Evolutionary conservation across 1,139 yeast species (phyloP).

Genomic region (Kodamaea arcana): DNA sequence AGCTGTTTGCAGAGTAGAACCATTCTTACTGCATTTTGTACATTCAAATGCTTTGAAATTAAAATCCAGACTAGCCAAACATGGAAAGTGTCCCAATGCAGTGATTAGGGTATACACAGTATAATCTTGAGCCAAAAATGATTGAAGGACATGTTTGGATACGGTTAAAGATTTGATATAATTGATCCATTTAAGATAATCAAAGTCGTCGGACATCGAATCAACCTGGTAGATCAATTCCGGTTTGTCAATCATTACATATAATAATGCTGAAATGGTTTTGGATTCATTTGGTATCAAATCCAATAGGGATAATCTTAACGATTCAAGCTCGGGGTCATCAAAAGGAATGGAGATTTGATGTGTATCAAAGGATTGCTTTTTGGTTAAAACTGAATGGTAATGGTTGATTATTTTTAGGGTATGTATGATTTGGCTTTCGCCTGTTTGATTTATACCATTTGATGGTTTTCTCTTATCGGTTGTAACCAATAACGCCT

Average conservation of each 20-base stretch:
- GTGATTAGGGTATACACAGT: slow-evolving; percentile 29
- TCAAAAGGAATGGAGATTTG: slow-evolving; percentile 18
- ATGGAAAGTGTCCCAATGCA: slow-evolving; percentile 42
- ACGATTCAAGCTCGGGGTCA: slow-evolving; percentile 16
- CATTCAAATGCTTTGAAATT: slow-evolving; percentile 33
- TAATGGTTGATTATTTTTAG: slow-evolving; percentile 20
- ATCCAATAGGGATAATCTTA: slow-evolving; percentile 10
- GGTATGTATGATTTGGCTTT: slow-evolving; percentile 14
- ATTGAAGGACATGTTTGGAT: slow-evolving; percentile 6
- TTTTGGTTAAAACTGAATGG: slow-evolving; percentile 9
- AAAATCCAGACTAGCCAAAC: slow-evolving; percentile 33
- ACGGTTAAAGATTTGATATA: slow-evolving; percentile 11
- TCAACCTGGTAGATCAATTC: slow-evolving; percentile 2
- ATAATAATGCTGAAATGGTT: slow-evolving; percentile 8
- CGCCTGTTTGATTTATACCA: too few relatives aligned
- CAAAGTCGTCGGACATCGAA: slow-evolving; percentile 5
- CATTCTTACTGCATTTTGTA: slow-evolving; percentile 35
- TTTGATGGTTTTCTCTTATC: not conserved
- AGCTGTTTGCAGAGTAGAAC: slow-evolving; percentile 16
- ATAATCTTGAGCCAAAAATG: slow-evolving; percentile 8
- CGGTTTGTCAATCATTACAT: slow-evolving; percentile 6
- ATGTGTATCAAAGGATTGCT: slow-evolving; percentile 10
- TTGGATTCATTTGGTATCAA: slow-evolving; percentile 2
- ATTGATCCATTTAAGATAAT: slow-evolving; percentile 23
- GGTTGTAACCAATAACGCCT: not conserved